Percentiles rank a stretch among this genome's conserved stretches.
Evolutionary conservation across 805 yeast species (phyloP).

Genomic region (Danielia reshetovae): DNA sequence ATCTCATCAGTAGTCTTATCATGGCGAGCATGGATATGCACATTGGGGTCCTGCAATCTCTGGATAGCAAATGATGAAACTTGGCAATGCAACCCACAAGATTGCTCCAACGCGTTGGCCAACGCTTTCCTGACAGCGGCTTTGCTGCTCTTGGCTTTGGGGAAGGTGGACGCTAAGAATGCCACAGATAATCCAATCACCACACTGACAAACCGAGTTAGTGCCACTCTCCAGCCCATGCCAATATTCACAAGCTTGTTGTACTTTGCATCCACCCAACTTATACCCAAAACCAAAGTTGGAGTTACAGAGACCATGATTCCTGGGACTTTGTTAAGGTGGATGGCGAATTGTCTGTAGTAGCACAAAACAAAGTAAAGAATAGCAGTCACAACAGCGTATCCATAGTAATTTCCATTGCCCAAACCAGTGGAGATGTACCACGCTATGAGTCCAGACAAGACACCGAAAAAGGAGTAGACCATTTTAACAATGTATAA

Average conservation of each 20-base stretch:
- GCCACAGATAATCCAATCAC: slow-evolving; percentile 28
- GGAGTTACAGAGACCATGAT: slow-evolving; percentile 25
- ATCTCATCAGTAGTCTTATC: slow-evolving; percentile 20
- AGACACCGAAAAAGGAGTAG: slow-evolving; percentile 26
- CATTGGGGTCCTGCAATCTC: slow-evolving; percentile 18
- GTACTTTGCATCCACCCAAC: slow-evolving; percentile 26
- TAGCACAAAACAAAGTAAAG: slow-evolving; percentile 19
- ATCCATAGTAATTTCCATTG: slow-evolving; percentile 30
- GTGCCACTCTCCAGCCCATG: slow-evolving; percentile 25
- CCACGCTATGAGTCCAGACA: slow-evolving; percentile 31
- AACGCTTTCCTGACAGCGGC: slow-evolving; percentile 22
- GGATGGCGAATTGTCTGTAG: slow-evolving; percentile 30
- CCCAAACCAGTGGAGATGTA: slow-evolving; percentile 32
- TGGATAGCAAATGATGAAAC: slow-evolving; percentile 24
- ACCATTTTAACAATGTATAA: slow-evolving; percentile 20
- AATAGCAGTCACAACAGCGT: slow-evolving; percentile 25
- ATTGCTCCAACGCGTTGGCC: slow-evolving; percentile 19
- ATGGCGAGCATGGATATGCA: slow-evolving; percentile 18
- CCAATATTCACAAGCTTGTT: slow-evolving; percentile 21
- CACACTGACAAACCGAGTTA: slow-evolving; percentile 24
- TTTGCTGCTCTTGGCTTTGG: slow-evolving; percentile 26
- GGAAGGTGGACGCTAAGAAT: slow-evolving; percentile 27
- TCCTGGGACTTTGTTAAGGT: slow-evolving; percentile 23
- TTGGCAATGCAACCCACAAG: slow-evolving; percentile 28
- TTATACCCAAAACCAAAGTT: slow-evolving; percentile 29